phyloP scores from a whole-genome alignment of 306 rosid genomes.

The Abrus pulchellus region DNA sequence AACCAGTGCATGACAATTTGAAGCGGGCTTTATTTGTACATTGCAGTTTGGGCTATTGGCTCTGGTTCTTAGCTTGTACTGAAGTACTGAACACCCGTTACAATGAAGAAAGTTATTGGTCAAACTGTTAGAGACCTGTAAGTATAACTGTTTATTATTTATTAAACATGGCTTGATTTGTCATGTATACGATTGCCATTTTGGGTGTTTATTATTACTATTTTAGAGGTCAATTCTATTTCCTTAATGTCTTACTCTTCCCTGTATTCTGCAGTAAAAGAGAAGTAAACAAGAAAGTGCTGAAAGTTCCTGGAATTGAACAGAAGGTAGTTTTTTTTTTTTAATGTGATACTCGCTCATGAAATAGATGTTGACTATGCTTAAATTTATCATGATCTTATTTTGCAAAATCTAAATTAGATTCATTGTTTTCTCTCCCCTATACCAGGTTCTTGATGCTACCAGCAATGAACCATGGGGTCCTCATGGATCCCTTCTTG shows the following conservation, averaged over 20 bases:
- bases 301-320: conserved; percentile 97
- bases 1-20: not conserved
- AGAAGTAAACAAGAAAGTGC: conserved; percentile 95
- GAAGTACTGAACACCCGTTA: conserved; percentile 50
- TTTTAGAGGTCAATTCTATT: conserved; percentile 30
- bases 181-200: not conserved
- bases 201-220: conserved; percentile 33
- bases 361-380: conserved; percentile 2
- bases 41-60: conserved; percentile 52
- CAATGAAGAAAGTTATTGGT: conserved; percentile 94
- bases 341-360: not conserved
- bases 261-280: conserved; percentile 74
- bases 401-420: conserved; percentile 31
- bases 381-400: conserved; percentile 12
- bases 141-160: conserved; percentile 52
- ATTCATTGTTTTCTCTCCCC: conserved; percentile 1
- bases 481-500: conserved; percentile 98
- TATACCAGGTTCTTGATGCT: conserved; percentile 89
- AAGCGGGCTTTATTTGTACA: conserved; percentile 41
- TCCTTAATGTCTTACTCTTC: conserved; percentile 35
- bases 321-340: conserved; percentile 77
- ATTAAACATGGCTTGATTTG: not conserved
- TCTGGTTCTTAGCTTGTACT: conserved; percentile 45
- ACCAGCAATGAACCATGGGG: conserved; percentile 99
- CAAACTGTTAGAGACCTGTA: conserved; percentile 99